Evolutionary conservation across 2,329 filamentous ascomycete genomes (phyloP), one percentile per base, ranked within the genome.

Genomic region (Talaromyces atroroseus): DNA sequence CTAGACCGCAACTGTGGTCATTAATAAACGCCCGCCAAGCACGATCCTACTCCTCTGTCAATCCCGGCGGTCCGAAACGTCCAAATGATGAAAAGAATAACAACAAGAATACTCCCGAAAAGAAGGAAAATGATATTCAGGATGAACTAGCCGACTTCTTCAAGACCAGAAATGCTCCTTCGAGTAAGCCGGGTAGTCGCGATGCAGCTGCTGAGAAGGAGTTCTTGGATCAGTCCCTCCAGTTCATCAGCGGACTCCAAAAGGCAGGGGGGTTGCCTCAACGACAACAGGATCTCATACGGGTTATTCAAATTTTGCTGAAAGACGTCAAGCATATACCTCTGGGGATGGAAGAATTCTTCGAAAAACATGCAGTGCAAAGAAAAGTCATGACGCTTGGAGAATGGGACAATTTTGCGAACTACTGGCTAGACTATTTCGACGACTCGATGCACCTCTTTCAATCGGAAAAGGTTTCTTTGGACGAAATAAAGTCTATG

Each of bases 131-230:
- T 59, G 2, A 38, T 12, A 38, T n/a, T 2, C 38, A 44, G 20
- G 46, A 47, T 18, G 36, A 50, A 11, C 21, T 54, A 16, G 52
- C 44, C 12, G 52, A 54, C 21, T 54, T 54, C 5, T 54, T 54
- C 18, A 36, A 21, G 23, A 54, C 42, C 10, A 54, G 48, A 24
- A 54, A 54, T 54, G 44, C 44, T 21, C 45, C 52, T 36, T 21
- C 68, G 45, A 66, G 69, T 50, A 58, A 73, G 18, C 72, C 71
- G 32, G 76, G 76, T 48, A 75, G 74, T 58, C 75, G 79, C 65
- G 71, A 75, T 59, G 68, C 77, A 6, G 75, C 78, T 5, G 75
- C 78, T 62, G 69, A 73, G 62, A 73, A 76, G 47, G 62, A 68
- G 23, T 44, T 58, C n/a, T 23, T 54, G 20, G 38, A 58, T n/a